A percentile compares a stretch with the other conserved stretches of the same genome.
Evolutionary conservation across 768 basidiomycete genomes (phyloP).

Genomic region (Dendrothele bispora): DNA sequence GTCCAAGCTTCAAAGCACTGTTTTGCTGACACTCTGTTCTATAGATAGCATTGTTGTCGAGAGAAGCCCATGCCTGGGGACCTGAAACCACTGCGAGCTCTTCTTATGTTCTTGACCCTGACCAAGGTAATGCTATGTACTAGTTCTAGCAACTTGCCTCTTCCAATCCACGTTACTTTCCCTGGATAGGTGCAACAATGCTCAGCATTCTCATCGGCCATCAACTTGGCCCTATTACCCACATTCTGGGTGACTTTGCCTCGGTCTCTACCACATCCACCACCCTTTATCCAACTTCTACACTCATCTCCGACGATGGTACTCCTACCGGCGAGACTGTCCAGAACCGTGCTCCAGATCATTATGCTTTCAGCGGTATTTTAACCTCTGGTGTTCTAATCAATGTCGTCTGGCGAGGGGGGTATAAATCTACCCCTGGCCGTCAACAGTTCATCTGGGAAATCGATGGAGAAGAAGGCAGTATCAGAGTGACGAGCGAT

Average conservation of each 20-base stretch:
- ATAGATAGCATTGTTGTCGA: too few relatives aligned
- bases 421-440: constrained; percentile 19
- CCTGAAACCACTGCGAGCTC: too few relatives aligned
- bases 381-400: constrained; percentile 29
- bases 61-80: too few relatives aligned
- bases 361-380: constrained; percentile 26
- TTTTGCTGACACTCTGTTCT: too few relatives aligned
- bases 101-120: background rate
- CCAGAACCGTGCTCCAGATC: constrained; percentile 21
- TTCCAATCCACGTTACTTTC: too few relatives aligned
- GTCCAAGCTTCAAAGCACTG: too few relatives aligned
- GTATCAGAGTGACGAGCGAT: constrained; percentile 13
- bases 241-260: constrained; percentile 30
- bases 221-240: constrained; percentile 26
- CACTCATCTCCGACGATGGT: constrained; percentile 22
- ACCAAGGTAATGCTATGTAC: too few relatives aligned
- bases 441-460: constrained; percentile 28
- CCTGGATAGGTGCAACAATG: constrained; percentile 25
- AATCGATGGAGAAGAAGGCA: constrained; percentile 21
- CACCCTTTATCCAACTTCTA: constrained; percentile 24
- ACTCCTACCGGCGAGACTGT: constrained; percentile 25
- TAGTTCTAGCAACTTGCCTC: too few relatives aligned
- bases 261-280: constrained; percentile 23
- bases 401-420: constrained; percentile 24
- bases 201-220: constrained; percentile 28